Evolutionary conservation across 129 eudicot genomes (phyloP), one percentile per base, ranked within the genome.

Genomic region (Glebionis coronaria): DNA sequence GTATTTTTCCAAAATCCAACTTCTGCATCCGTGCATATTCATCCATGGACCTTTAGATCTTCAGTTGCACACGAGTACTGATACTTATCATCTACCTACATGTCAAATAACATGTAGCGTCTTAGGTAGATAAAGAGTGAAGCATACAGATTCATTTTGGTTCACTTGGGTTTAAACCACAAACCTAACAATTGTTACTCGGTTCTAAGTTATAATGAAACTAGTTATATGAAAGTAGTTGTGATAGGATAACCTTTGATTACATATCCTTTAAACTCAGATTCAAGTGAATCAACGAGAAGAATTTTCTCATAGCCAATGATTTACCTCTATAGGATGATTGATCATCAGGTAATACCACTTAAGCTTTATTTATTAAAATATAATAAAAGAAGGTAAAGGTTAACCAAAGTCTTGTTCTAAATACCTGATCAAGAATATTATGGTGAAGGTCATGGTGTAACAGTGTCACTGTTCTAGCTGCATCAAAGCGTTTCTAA

Each of bases 381-480:
- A 21, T n/a, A n/a, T n/a, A 15, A 67, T 23, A 21, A 52, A 11
- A 61, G 14, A 50, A 13, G 8, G 16, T 12, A 35, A 15, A 40
- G 13, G 27, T 14, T 51, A 49, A 44, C 12, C 63, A 70, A 72
- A 46, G 18, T 52, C 7, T 38, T 56, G 38, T 23, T 23, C 1
- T 44, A 27, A 67, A 61, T 47, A 93, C 97, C 25, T 2, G 99
- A 72, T 95, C 92, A 77, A 93, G 88, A 69, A 93, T 88, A 75
- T 93, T 93, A 71, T 89, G 99, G 76, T 93, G 95, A 28, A 97
- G 99, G 78, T 93, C 99, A 78, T 93, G 97, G 80, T 93, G 99
- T 82, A 93, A 85, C 1, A 97, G 99, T 25, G 99, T 94, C 55
- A 94, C 97, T 2, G 99, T n/a, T 63, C 95, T 95, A 67, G 99